These are phyloP conservation scores for Microdochium trichocladiopsis DNA, from an alignment of 2,329 filamentous ascomycete species.

Conservation along the genomic window DNA sequence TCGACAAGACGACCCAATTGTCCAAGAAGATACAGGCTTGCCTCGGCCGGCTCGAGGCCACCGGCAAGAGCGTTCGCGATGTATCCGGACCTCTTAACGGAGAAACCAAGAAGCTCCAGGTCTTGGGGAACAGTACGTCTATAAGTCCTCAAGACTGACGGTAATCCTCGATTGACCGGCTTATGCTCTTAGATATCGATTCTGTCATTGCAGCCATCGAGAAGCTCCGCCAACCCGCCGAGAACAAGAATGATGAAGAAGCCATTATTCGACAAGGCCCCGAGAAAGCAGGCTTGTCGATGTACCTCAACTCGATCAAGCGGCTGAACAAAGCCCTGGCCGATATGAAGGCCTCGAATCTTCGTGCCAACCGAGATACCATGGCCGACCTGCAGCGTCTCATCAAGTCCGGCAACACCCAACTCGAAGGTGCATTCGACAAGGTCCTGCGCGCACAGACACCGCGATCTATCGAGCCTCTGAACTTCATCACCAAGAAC, in stretches of 20 bases:
- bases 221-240: conserved; percentile 79
- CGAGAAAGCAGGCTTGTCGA: conserved; percentile 70
- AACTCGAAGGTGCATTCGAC: conserved; percentile 80
- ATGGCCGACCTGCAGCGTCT: conserved; percentile 73
- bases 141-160: background rate
- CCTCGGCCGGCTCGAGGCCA: conserved; percentile 74
- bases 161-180: conserved; percentile 1
- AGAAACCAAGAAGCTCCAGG: conserved; percentile 84
- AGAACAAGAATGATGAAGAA: conserved; percentile 88
- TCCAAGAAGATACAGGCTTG: conserved; percentile 95
- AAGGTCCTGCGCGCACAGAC: conserved; percentile 70
- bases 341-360: conserved; percentile 83
- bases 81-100: conserved; percentile 88
- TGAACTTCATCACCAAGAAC: conserved; percentile 90
- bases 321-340: conserved; percentile 77
- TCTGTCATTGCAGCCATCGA: conserved; percentile 81
- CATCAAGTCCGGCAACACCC: conserved; percentile 70
- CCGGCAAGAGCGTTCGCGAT: conserved; percentile 84
- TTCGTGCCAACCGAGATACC: conserved; percentile 86
- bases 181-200: conserved; percentile 62
- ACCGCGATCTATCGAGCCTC: conserved; percentile 73
- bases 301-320: conserved; percentile 85
- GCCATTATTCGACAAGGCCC: conserved; percentile 85
- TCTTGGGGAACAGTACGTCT: conserved; percentile 68
- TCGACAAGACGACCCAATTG: conserved; percentile 88